phyloP scores from a whole-genome alignment of 148 eudicot species.

The Agrostemma githago region DNA sequence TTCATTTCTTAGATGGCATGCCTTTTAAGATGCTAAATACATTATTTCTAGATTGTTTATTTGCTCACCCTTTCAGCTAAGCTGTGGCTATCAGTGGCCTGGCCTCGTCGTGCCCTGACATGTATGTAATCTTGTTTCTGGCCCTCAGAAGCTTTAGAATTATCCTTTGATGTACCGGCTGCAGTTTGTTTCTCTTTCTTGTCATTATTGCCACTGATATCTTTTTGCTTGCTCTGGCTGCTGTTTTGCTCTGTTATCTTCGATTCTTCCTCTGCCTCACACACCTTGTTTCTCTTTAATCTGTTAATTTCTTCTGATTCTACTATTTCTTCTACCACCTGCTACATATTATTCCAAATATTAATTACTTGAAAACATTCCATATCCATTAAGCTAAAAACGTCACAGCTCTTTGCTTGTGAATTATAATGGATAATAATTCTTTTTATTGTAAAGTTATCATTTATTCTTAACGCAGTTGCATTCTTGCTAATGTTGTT shows the following conservation, averaged over 20 bases:
- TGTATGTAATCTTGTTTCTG: conserved; percentile 84
- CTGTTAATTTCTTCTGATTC: conserved; percentile 36
- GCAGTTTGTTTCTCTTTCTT: conserved; percentile 45
- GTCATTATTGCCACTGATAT: conserved; percentile 25
- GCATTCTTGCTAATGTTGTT: not conserved
- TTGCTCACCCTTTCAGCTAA: conserved; percentile 85
- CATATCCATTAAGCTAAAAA: not conserved
- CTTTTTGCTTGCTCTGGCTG: conserved; percentile 27
- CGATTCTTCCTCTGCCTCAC: conserved; percentile 54
- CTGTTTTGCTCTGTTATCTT: conserved; percentile 53
- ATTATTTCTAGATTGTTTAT: not conserved
- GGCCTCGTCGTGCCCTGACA: conserved; percentile 95
- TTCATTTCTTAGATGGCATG: not conserved
- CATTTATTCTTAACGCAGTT: not conserved
- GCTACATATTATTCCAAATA: conserved; percentile 15
- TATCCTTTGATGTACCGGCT: conserved; percentile 49
- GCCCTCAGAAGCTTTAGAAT: conserved; percentile 53
- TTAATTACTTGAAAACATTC: not conserved
- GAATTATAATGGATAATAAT: not conserved
- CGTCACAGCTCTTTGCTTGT: not conserved
- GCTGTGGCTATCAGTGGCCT: conserved; percentile 99
- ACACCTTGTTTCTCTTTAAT: conserved; percentile 51
- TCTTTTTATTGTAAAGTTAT: not conserved
- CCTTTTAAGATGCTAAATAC: not conserved
- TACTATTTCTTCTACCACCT: conserved; percentile 43